Evolutionary conservation across 176 grass and related monocot genomes (phyloP), one percentile per base, ranked within the genome.

Genomic region (Paspalum notatum): DNA sequence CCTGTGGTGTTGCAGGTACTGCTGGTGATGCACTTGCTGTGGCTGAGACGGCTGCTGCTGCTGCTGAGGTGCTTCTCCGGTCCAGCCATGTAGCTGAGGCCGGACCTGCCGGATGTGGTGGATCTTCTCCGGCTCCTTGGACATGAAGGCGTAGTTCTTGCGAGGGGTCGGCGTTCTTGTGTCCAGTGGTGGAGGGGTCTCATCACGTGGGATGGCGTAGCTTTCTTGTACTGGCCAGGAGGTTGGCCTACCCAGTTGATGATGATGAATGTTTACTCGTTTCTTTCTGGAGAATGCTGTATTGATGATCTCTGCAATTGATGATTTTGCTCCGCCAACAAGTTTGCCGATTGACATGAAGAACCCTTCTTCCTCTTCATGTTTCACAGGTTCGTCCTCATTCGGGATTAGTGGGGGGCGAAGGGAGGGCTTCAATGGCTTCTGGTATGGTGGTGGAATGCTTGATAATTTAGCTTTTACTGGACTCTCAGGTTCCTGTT

Each of bases 61-160:
- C 22, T 66, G 67, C 43, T 79, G 72, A 64, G 83, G 88, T 53
- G 24, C 58, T 24, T 94, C 85, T 57, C 82, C 83, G 41, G 82
- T 87, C 89, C 87, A 89, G 17, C 86, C 92, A 16, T 39, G 71
- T 18, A 72, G 46, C 72, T 82, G 78, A 27, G 90, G 49, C 39
- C 84, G 77, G 6, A 66, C 75, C 10, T 90, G 90, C n/a, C 91
- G 88, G 76, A 95, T 85, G 62, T 89, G 88, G 69, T 98, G 96
- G 83, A 95, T 83, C 80, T 89, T 95, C 69, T 92, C 90, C 0
- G 88, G 90, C 75, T 95, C 92, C 61, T 91, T 91, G 8, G 94
- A 86, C 85, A 90, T 92, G 90, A 92, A 98, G 20, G 91, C 82
- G 18, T 94, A 94, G 74, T 82, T 89, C 83, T 87, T 92, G 64